These are phyloP conservation scores for Clonostachys rosea DNA, from an alignment of 2,329 filamentous ascomycete species.

Conservation along the genomic window DNA sequence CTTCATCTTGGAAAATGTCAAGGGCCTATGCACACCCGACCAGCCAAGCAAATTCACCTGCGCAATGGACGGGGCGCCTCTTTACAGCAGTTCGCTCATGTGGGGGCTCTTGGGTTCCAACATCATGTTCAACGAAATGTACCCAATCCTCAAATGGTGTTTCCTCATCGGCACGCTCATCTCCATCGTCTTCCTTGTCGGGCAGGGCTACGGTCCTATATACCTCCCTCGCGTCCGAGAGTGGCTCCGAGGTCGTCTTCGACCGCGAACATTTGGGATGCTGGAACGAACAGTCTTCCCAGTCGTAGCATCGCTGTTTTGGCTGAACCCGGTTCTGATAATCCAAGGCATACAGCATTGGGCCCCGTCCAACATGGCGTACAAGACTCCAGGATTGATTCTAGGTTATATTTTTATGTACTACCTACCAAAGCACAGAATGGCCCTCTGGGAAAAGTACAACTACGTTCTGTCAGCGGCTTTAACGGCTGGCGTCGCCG, in stretches of 20 bases:
- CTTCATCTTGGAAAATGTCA: conserved; percentile 23
- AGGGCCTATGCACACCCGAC: conserved; percentile 15
- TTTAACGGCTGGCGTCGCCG: conserved; percentile 37
- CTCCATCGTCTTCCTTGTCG: conserved; percentile 22
- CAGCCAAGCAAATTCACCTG: conserved; percentile 18
- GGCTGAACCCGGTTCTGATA: too few relatives aligned
- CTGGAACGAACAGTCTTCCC: too few relatives aligned
- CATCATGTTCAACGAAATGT: conserved; percentile 29
- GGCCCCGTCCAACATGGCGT: too few relatives aligned
- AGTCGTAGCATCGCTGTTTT: too few relatives aligned
- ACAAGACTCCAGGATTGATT: too few relatives aligned
- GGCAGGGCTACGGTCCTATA: conserved; percentile 23
- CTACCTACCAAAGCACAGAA: conserved; percentile 7
- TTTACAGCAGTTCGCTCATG: conserved; percentile 28
- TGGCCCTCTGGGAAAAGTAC: conserved; percentile 44
- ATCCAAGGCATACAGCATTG: conserved; percentile 1
- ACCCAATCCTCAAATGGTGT: conserved; percentile 22
- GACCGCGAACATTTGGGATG: conserved; percentile 28
- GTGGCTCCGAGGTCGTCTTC: conserved; percentile 33
- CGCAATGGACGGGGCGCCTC: conserved; percentile 19
- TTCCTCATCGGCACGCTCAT: conserved; percentile 26
- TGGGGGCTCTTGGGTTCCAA: conserved; percentile 33
- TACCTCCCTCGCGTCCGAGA: conserved; percentile 23
- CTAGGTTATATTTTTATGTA: too few relatives aligned
- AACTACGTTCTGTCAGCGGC: conserved; percentile 43